Evolutionary conservation across 345 rosid species (phyloP).

Genomic region (Murraya paniculata): DNA sequence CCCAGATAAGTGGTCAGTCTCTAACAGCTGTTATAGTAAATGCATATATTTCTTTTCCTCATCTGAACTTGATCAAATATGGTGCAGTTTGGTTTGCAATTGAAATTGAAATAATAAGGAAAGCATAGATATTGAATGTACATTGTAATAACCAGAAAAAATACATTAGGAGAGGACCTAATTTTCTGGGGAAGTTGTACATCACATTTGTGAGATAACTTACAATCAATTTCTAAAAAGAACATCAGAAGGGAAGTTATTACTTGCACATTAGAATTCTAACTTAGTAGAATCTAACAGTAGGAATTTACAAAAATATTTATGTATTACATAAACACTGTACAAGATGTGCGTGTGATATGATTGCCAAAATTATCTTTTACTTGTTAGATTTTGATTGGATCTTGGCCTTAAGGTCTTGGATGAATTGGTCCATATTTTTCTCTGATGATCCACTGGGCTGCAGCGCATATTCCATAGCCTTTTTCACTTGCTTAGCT

Average conservation of each 20-base stretch:
- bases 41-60: not conserved
- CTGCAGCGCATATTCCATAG: constrained; percentile 21
- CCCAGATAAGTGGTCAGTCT: not conserved
- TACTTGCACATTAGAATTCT: no score
- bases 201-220: not conserved
- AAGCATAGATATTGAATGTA: no score
- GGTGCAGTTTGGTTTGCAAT: not conserved
- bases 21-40: not conserved
- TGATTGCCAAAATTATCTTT: not conserved
- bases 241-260: not conserved
- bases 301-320: not conserved
- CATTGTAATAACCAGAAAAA: no score
- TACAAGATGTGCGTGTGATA: not conserved
- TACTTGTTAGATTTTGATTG: not conserved
- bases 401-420: constrained; percentile 26
- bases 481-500: constrained; percentile 11
- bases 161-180: not conserved
- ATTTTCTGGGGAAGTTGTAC: not conserved
- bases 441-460: constrained; percentile 28
- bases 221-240: not conserved
- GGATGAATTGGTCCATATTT: constrained; percentile 25
- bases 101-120: not conserved
- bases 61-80: not conserved
- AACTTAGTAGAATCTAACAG: not conserved
- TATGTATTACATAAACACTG: not conserved